Base-by-base conservation (phyloP, 768 basidiomycete genomes). In the Multifurca ochricompacta region DNA sequence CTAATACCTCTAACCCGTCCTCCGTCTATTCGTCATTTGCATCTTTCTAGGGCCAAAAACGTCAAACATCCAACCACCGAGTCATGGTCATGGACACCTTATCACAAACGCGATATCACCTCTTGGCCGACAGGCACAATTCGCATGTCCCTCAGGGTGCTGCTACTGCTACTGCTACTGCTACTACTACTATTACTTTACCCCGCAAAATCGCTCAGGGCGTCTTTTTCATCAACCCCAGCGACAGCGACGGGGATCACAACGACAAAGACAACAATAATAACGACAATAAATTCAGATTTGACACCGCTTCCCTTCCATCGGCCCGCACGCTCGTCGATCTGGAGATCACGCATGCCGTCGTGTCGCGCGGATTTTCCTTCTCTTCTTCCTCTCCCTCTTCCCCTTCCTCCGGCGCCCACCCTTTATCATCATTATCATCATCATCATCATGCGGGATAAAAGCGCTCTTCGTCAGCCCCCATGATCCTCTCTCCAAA, bases 141-240 rank as follows among this genome's bases (percentile, higher is more conserved):
- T 31, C 50, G 23, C 10, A 42, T n/a, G 41, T 27, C 14, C 23
- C 10, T 13, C 41, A 42, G 14, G 23, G 40, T 25, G 25, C 13
- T 23, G 7, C 13, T 23, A 25, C 21, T 14, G 25, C 13, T 25
- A 9, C 0, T 25, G 25, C 11, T 6, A 42, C 3, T 25, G 41
- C 23, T 16, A 14, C 14, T 6, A n/a, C n/a, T n/a, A n/a, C n/a
- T n/a, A n/a, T n/a, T n/a, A n/a, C 16, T 25, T 25, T 56, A 19
- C 54, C 54, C 4, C 54, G 54, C 25, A 31, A 50, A 32, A 56
- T 56, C 18, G 48, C 54, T n/a, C 23, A 14, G 9, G 54, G 54
- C 31, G 31, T 56, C 23, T 56, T 56, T 27, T 45, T 56, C 31
- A 31, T 56, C 30, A 28, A 34, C 6, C 23, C 42, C 5, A 16